A percentile compares a stretch with the other conserved stretches of the same genome.
phyloP scores from a whole-genome alignment of 768 basidiomycete genomes.

The Naganishia kalamii region DNA sequence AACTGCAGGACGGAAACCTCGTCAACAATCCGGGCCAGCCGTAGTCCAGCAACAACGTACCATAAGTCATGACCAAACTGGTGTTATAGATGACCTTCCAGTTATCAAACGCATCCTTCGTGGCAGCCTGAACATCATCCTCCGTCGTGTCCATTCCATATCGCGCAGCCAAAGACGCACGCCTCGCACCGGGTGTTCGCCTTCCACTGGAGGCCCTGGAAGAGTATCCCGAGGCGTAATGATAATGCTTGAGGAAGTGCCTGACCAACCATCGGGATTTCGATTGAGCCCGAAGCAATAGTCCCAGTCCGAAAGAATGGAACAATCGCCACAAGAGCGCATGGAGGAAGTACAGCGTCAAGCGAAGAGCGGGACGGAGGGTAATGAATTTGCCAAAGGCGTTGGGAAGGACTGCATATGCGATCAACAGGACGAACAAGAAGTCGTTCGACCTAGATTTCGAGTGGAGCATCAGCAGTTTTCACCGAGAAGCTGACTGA shows the following conservation, averaged over 20 bases:
- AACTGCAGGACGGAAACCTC: constrained; percentile 50
- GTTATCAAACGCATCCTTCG: constrained; percentile 88
- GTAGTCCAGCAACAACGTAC: constrained; percentile 49
- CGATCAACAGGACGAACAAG: constrained; percentile 66
- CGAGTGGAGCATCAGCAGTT: background rate
- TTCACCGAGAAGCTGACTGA: background rate
- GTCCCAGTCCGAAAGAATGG: constrained; percentile 80
- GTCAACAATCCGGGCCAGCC: background rate
- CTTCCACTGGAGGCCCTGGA: background rate
- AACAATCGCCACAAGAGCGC: constrained; percentile 78
- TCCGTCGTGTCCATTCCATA: constrained; percentile 49
- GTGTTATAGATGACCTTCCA: constrained; percentile 92
- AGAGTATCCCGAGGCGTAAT: constrained; percentile 52
- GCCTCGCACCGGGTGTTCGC: background rate
- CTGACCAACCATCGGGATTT: constrained; percentile 80
- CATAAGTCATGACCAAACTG: constrained; percentile 90
- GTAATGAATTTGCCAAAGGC: constrained; percentile 17
- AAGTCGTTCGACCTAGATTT: constrained; percentile 69
- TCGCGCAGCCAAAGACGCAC: background rate
- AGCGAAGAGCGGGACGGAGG: constrained; percentile 52
- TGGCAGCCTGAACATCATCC: constrained; percentile 65
- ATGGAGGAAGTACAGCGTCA: constrained; percentile 72
- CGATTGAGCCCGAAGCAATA: constrained; percentile 76
- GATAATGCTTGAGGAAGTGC: constrained; percentile 91
- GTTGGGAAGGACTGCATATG: constrained; percentile 57